Percentiles rank a stretch among this genome's conserved stretches.
These are phyloP conservation scores for Chloroidium sp. DNA, from an alignment of 163 green algal genomes.

Conservation along the genomic window DNA sequence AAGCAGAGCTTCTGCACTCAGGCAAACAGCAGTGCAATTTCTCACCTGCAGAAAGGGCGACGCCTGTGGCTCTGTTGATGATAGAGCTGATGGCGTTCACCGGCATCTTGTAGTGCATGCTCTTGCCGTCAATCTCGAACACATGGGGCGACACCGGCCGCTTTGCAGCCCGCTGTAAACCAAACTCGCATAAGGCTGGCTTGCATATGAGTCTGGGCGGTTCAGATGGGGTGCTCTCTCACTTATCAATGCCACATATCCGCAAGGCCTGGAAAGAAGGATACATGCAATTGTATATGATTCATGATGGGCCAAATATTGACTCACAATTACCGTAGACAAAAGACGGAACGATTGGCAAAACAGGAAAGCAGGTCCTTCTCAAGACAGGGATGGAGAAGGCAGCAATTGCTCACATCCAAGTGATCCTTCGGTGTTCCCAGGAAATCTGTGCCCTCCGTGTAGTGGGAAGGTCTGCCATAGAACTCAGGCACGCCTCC, in stretches of 20 bases:
- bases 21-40: neutral
- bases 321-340: neutral
- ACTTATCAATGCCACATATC: no score
- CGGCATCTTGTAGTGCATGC: slow-evolving; percentile 87
- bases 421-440: slow-evolving; percentile 79
- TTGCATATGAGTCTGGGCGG: no score
- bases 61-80: slow-evolving; percentile 74
- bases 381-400: neutral
- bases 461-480: slow-evolving; percentile 69
- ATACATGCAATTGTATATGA: no score
- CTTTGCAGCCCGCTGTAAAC: slow-evolving; percentile 60
- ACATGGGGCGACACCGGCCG: slow-evolving; percentile 86
- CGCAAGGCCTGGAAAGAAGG: no score
- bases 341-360: no score
- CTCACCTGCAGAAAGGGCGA: slow-evolving; percentile 60
- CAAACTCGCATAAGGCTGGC: no score
- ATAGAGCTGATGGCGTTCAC: slow-evolving; percentile 76
- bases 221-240: no score
- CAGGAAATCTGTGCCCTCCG: slow-evolving; percentile 79
- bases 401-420: slow-evolving; percentile 35
- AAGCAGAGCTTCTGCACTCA: neutral
- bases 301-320: neutral
- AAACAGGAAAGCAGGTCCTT: no score
- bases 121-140: slow-evolving; percentile 59
- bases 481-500: slow-evolving; percentile 55